Conservation (phyloP, 495 filamentous ascomycete genomes). For the Pseudotulostoma volvatum region DNA sequence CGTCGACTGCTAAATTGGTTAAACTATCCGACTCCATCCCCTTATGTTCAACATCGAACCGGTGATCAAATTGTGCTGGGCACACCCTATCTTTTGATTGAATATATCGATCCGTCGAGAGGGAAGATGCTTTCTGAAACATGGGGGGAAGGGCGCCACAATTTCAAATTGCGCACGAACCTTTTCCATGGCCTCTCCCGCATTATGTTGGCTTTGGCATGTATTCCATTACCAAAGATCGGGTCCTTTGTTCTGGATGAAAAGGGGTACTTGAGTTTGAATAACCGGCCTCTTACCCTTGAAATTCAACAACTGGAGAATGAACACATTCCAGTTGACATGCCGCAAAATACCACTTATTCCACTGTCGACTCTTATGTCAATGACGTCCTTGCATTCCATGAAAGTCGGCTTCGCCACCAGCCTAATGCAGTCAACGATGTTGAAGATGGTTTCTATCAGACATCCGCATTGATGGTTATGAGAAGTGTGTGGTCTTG, state of each 20-base stretch:
- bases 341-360: conserved; percentile 16
- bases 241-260: conserved; percentile 8
- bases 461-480: conserved; percentile 12
- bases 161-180: conserved; percentile 7
- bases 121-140: conserved; percentile 20
- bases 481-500: conserved; percentile 14
- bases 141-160: conserved; percentile 13
- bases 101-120: conserved; percentile 13
- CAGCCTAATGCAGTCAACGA: conserved; percentile 18
- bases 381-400: conserved; percentile 14
- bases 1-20: conserved; percentile 10
- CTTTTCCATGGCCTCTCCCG: conserved; percentile 13
- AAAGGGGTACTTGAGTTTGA: conserved; percentile 7
- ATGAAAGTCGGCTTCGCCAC: conserved; percentile 17
- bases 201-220: conserved; percentile 9
- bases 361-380: conserved; percentile 16
- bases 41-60: conserved; percentile 9
- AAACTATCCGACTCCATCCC: conserved; percentile 10
- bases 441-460: conserved; percentile 14
- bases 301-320: conserved; percentile 16
- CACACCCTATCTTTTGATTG: conserved; percentile 18
- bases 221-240: conserved; percentile 9
- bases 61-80: conserved; percentile 1
- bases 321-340: conserved; percentile 17
- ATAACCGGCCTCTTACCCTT: conserved; percentile 12